Evolutionary conservation across 192 early-diverging fungal species (phyloP).

Genomic region (Coemansia sp.): DNA sequence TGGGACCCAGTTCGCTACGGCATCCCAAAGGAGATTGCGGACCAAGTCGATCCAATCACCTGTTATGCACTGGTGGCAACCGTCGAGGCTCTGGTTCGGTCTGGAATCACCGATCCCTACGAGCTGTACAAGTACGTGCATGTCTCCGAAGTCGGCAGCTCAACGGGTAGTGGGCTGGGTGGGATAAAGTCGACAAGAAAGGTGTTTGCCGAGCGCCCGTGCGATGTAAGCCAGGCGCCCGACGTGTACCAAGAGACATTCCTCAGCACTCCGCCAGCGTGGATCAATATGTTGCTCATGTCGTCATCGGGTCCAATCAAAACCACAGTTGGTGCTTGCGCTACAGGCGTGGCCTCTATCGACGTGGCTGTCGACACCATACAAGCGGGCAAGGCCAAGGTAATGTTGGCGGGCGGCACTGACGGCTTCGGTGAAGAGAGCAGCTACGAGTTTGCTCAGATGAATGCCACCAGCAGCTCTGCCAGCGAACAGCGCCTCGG

Average conservation of each 20-base stretch:
- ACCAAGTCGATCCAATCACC: constrained; percentile 92
- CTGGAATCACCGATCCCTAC: constrained; percentile 96
- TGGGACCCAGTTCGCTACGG: constrained; percentile 94
- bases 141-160: constrained; percentile 91
- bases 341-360: constrained; percentile 87
- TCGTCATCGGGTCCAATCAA: constrained; percentile 94
- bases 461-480: constrained; percentile 94
- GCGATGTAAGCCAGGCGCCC: constrained; percentile 83
- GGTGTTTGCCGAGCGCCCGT: constrained; percentile 77
- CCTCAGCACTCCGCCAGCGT: constrained; percentile 67
- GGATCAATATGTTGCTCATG: constrained; percentile 96
- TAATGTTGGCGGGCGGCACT: constrained; percentile 91
- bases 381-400: constrained; percentile 85
- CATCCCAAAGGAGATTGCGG: constrained; percentile 86
- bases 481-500: constrained; percentile 81
- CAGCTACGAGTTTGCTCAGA: constrained; percentile 96
- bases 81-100: constrained; percentile 87
- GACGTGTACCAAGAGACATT: constrained; percentile 97
- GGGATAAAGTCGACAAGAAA: constrained; percentile 79
- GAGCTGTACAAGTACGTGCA: constrained; percentile 97
- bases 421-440: constrained; percentile 95
- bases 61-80: constrained; percentile 89
- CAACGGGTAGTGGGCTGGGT: constrained; percentile 88
- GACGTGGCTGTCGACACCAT: constrained; percentile 94
- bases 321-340: constrained; percentile 82